phyloP scores from a whole-genome alignment of 2,329 filamentous ascomycete species.

The Magnaporthales sp. region DNA sequence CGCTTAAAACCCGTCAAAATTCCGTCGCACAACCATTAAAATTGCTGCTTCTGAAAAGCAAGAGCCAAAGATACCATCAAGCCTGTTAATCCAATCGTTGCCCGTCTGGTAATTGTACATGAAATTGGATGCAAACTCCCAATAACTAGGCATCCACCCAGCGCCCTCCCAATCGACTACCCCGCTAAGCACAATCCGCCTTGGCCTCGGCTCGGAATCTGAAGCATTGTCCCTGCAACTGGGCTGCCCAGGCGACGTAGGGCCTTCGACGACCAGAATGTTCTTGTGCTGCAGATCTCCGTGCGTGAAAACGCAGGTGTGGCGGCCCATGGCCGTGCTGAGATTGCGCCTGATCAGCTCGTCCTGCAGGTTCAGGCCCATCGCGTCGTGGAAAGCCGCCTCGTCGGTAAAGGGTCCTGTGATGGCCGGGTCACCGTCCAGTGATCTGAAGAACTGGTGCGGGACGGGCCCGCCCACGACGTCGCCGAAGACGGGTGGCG shows the following conservation, averaged over 20 bases:
- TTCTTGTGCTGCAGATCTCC: constrained; percentile 9
- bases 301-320: constrained; percentile 8
- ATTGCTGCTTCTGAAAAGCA: constrained; percentile 7
- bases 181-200: constrained; percentile 4
- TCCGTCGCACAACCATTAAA: constrained; percentile 8
- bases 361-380: constrained; percentile 4
- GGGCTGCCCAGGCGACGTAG: not conserved
- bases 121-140: constrained; percentile 8
- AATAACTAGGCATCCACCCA: constrained; percentile 8
- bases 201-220: not conserved
- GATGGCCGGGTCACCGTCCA: constrained; percentile 1
- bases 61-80: constrained; percentile 8
- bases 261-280: constrained; percentile 5
- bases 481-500: constrained; percentile 5
- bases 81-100: constrained; percentile 10
- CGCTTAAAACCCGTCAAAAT: constrained; percentile 6
- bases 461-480: constrained; percentile 4
- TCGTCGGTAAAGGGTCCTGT: constrained; percentile 5
- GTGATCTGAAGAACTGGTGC: constrained; percentile 6
- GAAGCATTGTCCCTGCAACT: not conserved
- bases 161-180: constrained; percentile 10
- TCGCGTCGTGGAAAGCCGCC: constrained; percentile 3
- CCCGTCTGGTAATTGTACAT: constrained; percentile 5
- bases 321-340: not conserved
- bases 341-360: constrained; percentile 5